Evolutionary conservation across 306 rosid species (phyloP).

Genomic region (Ochetophila trinervis): DNA sequence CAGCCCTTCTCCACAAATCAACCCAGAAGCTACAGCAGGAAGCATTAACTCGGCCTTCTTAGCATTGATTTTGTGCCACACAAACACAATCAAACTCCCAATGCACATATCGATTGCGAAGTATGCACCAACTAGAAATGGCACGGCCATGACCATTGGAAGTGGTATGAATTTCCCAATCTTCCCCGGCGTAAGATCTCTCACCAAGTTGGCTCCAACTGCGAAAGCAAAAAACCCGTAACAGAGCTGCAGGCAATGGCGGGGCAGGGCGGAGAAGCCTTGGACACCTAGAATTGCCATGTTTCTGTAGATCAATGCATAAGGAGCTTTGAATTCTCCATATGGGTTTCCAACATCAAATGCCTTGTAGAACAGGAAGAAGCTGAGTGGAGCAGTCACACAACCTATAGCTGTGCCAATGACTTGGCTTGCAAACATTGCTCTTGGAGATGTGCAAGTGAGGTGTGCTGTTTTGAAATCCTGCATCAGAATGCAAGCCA

Average conservation of each 20-base stretch:
- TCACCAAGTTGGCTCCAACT: slow-evolving; percentile 26
- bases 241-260: slow-evolving; percentile 75
- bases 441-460: slow-evolving; percentile 76
- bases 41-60: slow-evolving; percentile 62
- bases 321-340: slow-evolving; percentile 94
- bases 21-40: slow-evolving; percentile 87
- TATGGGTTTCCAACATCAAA: slow-evolving; percentile 64
- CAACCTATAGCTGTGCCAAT: slow-evolving; percentile 79
- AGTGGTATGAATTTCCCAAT: slow-evolving; percentile 88
- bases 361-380: slow-evolving; percentile 72
- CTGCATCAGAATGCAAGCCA: slow-evolving; percentile 87
- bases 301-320: slow-evolving; percentile 62
- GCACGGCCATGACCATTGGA: slow-evolving; percentile 93
- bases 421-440: slow-evolving; percentile 82
- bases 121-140: slow-evolving; percentile 87
- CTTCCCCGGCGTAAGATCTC: slow-evolving; percentile 50
- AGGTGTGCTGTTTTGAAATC: slow-evolving; percentile 88
- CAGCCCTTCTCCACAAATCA: slow-evolving; percentile 92
- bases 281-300: slow-evolving; percentile 54
- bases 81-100: slow-evolving; percentile 64
- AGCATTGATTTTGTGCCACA: slow-evolving; percentile 50
- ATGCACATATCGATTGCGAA: slow-evolving; percentile 81
- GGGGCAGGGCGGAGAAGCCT: slow-evolving; percentile 76
- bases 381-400: slow-evolving; percentile 66
- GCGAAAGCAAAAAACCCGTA: slow-evolving; percentile 49